Conservation (phyloP, 139 green algal species). For the Ettlia oleoabundans region DNA sequence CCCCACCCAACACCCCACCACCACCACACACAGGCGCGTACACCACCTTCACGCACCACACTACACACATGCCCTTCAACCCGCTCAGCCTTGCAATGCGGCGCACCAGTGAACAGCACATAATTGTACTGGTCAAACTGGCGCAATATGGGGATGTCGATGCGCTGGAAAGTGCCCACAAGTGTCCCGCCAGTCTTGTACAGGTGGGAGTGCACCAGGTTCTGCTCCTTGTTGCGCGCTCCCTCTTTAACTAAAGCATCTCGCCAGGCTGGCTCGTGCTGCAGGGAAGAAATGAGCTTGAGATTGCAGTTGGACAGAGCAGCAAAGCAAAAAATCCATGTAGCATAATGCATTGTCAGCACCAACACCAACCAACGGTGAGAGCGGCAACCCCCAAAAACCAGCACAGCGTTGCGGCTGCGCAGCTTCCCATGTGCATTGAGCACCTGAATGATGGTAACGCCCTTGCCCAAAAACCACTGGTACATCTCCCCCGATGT, state of each 20-base stretch:
- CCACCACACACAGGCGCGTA: too few species aligned
- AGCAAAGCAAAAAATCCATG: too few species aligned
- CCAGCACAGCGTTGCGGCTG: too few species aligned
- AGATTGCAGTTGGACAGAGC: neutral
- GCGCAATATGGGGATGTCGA: conserved; percentile 21
- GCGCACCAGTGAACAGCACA: conserved; percentile 21
- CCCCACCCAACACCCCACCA: too few species aligned
- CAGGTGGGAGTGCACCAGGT: conserved; percentile 4
- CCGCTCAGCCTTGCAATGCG: too few species aligned
- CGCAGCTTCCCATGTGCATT: too few species aligned
- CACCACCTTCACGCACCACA: too few species aligned
- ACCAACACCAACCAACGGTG: too few species aligned
- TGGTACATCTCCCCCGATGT: neutral
- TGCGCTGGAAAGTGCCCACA: conserved; percentile 28
- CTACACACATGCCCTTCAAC: too few species aligned
- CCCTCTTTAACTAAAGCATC: conserved; percentile 9
- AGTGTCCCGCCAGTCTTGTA: conserved; percentile 4
- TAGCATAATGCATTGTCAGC: too few species aligned
- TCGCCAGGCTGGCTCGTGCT: conserved; percentile 11
- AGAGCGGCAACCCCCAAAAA: neutral
- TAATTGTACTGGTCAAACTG: conserved; percentile 34
- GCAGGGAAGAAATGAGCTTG: neutral
- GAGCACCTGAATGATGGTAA: conserved; percentile 13
- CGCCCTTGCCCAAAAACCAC: conserved; percentile 4
- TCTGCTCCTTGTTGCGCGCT: neutral